Percentiles rank a stretch among this genome's conserved stretches.
Conservation (phyloP, 2,329 filamentous ascomycete genomes). For the Cytospora paraplurivora region DNA sequence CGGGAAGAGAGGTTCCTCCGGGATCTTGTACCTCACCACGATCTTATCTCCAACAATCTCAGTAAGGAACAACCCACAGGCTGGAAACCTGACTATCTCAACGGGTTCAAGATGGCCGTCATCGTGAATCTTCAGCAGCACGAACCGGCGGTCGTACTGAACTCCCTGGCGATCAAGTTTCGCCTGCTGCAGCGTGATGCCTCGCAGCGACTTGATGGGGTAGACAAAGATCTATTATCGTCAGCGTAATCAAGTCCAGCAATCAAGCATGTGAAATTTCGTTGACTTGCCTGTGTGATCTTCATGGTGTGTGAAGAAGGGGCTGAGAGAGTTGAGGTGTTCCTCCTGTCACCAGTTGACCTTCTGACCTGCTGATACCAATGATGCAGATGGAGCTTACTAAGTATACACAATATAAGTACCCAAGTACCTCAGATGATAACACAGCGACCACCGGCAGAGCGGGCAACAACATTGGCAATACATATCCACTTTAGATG, state of each 20-base stretch:
- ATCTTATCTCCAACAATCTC: conserved; percentile 47
- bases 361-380: neutral
- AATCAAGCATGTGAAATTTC: too few species aligned
- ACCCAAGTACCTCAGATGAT: neutral
- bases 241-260: conserved; percentile 12
- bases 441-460: neutral
- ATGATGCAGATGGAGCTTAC: neutral
- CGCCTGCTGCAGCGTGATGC: conserved; percentile 55
- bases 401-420: neutral
- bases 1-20: conserved; percentile 44
- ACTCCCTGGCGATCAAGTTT: conserved; percentile 64
- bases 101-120: conserved; percentile 54
- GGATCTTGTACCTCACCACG: conserved; percentile 47
- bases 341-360: conserved; percentile 1
- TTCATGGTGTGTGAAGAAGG: conserved; percentile 10
- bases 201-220: conserved; percentile 73
- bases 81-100: conserved; percentile 58
- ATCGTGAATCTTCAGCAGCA: conserved; percentile 60
- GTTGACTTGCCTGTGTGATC: conserved; percentile 19
- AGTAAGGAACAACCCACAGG: conserved; percentile 66
- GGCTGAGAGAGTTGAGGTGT: neutral
- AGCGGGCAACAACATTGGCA: neutral
- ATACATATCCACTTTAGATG: neutral
- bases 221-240: conserved; percentile 65
- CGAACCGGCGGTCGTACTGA: conserved; percentile 68